Conservation (phyloP, 1,284 basidiomycete genomes). For the Sphaerobolus stellatus region DNA sequence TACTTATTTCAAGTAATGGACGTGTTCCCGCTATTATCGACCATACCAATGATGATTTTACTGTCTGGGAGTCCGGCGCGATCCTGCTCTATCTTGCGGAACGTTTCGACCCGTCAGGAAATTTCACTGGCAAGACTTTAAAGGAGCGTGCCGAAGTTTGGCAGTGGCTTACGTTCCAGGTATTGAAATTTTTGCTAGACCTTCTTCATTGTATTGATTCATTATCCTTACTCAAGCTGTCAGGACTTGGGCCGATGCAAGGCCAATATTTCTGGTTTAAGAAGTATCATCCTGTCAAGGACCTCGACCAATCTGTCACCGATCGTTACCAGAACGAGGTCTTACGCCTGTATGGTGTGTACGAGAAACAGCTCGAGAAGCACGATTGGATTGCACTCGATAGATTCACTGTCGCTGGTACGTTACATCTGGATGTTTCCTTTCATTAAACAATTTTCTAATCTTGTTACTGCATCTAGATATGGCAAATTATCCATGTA, state of each 20-base stretch:
- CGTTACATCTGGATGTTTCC: background rate
- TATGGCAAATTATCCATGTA: constrained; percentile 7
- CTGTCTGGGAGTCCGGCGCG: background rate
- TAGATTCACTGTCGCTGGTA: background rate
- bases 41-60: background rate
- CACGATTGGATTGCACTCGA: background rate
- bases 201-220: background rate
- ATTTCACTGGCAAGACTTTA: background rate
- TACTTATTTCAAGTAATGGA: background rate
- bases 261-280: background rate
- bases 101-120: background rate
- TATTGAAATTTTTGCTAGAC: background rate
- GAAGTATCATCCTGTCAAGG: background rate
- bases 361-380: background rate
- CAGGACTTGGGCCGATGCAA: background rate
- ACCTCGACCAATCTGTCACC: background rate
- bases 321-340: background rate
- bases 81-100: background rate
- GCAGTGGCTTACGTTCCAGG: background rate
- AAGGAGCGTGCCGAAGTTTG: background rate
- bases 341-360: background rate
- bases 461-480: background rate
- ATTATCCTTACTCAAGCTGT: background rate
- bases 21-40: background rate
- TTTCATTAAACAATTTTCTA: background rate